phyloP scores from a whole-genome alignment of 805 yeast species.

The Helenozyma baotianmanensis region DNA sequence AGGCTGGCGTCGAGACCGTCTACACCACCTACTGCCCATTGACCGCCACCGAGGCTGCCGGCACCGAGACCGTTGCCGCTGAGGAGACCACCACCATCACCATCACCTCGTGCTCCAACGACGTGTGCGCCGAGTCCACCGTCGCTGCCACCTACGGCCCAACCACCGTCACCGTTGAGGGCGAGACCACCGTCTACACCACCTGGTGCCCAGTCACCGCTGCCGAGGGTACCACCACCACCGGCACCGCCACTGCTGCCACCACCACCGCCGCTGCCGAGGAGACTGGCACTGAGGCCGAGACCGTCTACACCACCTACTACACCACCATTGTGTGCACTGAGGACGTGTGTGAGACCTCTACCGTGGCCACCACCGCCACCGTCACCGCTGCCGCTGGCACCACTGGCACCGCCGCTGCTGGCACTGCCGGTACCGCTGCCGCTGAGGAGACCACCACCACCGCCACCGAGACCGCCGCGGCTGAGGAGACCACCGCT shows the following conservation, averaged over 20 bases:
- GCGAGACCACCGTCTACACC: conserved; percentile 20
- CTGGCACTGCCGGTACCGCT: not conserved
- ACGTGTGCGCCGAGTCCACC: conserved; percentile 10
- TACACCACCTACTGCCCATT: conserved; percentile 17
- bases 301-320: conserved; percentile 14
- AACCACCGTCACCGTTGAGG: conserved; percentile 18
- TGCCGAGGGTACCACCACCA: conserved; percentile 11
- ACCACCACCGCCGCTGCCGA: conserved; percentile 10
- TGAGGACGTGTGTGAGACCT: not conserved
- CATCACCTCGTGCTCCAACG: conserved; percentile 17
- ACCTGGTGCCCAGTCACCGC: conserved; percentile 34
- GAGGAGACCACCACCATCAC: conserved; percentile 23
- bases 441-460: conserved; percentile 1
- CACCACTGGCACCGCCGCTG: conserved; percentile 14
- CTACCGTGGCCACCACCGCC: conserved; percentile 3
- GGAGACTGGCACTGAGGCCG: conserved; percentile 16
- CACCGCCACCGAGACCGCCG: conserved; percentile 1
- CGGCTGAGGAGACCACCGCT: conserved; percentile 1
- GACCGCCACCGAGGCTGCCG: conserved; percentile 1
- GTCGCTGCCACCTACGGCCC: conserved; percentile 32
- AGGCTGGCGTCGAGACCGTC: conserved; percentile 14
- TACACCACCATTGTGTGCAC: conserved; percentile 22
- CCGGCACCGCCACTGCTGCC: conserved; percentile 13
- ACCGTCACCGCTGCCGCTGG: conserved; percentile 11
- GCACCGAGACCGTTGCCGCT: conserved; percentile 4